phyloP scores from a whole-genome alignment of 2,329 filamentous ascomycete genomes.

The Fusarium lyarnte region DNA sequence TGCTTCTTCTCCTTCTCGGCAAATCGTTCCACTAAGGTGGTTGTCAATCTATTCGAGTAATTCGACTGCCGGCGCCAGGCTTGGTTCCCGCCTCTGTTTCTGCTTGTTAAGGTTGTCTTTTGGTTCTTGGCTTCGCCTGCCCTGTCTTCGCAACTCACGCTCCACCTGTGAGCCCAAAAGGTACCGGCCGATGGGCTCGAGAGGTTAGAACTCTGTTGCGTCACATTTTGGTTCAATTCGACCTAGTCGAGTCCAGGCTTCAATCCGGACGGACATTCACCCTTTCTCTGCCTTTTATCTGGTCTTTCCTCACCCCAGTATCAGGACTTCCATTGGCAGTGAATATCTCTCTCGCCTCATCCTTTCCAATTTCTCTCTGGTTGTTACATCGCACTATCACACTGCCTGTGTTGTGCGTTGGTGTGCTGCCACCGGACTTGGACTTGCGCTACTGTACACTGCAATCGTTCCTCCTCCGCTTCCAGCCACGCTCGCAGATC shows the following conservation, averaged over 20 bases:
- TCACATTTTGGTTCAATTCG: constrained; percentile 10
- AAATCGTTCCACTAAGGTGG: constrained; percentile 27
- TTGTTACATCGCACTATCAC: constrained; percentile 27
- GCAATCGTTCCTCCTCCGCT: constrained; percentile 37
- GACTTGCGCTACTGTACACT: constrained; percentile 6
- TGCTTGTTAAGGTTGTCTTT: constrained; percentile 2
- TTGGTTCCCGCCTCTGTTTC: constrained; percentile 28
- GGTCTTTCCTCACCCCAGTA: background rate
- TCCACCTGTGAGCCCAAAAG: constrained; percentile 15
- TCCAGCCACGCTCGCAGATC: constrained; percentile 42
- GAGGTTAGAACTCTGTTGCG: background rate
- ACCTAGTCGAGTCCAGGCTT: background rate
- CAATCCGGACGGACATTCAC: background rate
- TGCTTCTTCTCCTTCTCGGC: constrained; percentile 9
- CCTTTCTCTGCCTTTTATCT: constrained; percentile 2
- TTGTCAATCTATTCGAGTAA: constrained; percentile 17
- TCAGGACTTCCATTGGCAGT: background rate
- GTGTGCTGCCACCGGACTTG: background rate
- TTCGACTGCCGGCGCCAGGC: constrained; percentile 33
- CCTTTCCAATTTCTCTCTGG: background rate
- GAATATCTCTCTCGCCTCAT: background rate
- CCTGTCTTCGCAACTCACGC: constrained; percentile 4
- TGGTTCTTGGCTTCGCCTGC: constrained; percentile 19
- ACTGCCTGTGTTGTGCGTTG: background rate
- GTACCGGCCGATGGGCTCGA: background rate